A percentile compares a stretch with the other conserved stretches of the same genome.
phyloP scores from a whole-genome alignment of 768 basidiomycete genomes.

The Termitomyces sp. region DNA sequence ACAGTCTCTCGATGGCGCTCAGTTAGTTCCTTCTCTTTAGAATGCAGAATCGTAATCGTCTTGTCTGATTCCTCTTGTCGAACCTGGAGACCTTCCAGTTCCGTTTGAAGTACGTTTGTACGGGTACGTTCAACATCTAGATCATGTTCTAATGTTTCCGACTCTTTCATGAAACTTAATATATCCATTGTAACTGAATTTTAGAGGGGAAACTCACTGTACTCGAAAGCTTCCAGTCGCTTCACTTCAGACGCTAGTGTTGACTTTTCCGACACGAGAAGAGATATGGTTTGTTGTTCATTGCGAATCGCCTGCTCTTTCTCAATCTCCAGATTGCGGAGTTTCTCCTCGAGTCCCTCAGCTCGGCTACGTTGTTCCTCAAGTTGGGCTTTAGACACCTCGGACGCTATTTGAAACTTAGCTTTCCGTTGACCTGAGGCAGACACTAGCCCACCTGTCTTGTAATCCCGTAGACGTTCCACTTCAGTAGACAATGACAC shows the following conservation, averaged over 20 bases:
- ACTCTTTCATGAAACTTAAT: constrained; percentile 27
- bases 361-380: constrained; percentile 26
- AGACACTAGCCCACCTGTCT: constrained; percentile 21
- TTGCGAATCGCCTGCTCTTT: constrained; percentile 36
- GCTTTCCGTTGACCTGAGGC: background rate
- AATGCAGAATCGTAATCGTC: constrained; percentile 35
- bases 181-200: background rate
- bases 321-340: constrained; percentile 25
- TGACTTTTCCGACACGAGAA: constrained; percentile 74
- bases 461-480: constrained; percentile 23
- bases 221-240: constrained; percentile 53
- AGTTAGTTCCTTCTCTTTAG: constrained; percentile 48
- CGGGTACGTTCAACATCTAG: constrained; percentile 39
- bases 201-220: constrained; percentile 35
- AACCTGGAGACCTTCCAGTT: constrained; percentile 36
- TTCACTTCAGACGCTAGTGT: constrained; percentile 53
- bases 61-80: constrained; percentile 31
- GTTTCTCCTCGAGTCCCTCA: constrained; percentile 23
- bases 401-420: constrained; percentile 19
- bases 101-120: constrained; percentile 32
- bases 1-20: constrained; percentile 55
- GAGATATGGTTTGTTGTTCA: constrained; percentile 68
- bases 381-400: constrained; percentile 27
- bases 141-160: constrained; percentile 33
- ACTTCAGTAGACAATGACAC: constrained; percentile 21